phyloP scores from a whole-genome alignment of 2,329 filamentous ascomycete species.

The Chrysosphaeria jannelii region DNA sequence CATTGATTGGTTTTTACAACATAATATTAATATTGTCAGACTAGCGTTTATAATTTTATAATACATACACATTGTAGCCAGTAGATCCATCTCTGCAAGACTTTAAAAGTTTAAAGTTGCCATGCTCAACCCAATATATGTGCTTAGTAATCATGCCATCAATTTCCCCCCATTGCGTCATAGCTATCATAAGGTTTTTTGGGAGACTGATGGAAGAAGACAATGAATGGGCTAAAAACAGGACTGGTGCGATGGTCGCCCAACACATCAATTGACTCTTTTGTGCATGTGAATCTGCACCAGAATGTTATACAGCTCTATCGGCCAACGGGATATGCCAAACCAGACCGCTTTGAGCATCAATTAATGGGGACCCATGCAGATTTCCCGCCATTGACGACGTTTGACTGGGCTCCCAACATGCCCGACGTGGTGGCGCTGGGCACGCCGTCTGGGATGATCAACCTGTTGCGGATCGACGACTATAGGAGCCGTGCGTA shows the following conservation, averaged over 20 bases:
- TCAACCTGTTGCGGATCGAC: conserved; percentile 43
- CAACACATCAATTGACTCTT: conserved; percentile 24
- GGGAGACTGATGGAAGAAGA: no score
- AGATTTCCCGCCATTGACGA: conserved; percentile 30
- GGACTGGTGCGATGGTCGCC: conserved; percentile 38
- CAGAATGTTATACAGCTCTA: conserved; percentile 31
- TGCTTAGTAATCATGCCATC: no score
- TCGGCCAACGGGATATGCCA: conserved; percentile 27
- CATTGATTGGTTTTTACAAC: no score
- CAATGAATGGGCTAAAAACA: conserved; percentile 27
- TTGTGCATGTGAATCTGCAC: conserved; percentile 33
- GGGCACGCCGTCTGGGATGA: conserved; percentile 44
- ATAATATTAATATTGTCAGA: no score
- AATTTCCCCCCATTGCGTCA: no score
- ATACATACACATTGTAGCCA: no score
- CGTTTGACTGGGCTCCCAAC: conserved; percentile 34
- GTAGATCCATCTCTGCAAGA: no score
- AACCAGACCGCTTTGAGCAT: conserved; percentile 24
- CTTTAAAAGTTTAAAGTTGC: no score
- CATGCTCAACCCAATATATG: no score
- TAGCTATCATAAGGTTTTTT: no score
- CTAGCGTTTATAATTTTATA: no score
- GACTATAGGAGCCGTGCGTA: conserved; percentile 35
- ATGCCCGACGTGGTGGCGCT: conserved; percentile 39
- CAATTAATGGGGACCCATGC: conserved; percentile 25